A percentile compares a stretch with the other conserved stretches of the same genome.
phyloP scores from a whole-genome alignment of 1,284 basidiomycete genomes.

The Apiotrichum laibachii region DNA sequence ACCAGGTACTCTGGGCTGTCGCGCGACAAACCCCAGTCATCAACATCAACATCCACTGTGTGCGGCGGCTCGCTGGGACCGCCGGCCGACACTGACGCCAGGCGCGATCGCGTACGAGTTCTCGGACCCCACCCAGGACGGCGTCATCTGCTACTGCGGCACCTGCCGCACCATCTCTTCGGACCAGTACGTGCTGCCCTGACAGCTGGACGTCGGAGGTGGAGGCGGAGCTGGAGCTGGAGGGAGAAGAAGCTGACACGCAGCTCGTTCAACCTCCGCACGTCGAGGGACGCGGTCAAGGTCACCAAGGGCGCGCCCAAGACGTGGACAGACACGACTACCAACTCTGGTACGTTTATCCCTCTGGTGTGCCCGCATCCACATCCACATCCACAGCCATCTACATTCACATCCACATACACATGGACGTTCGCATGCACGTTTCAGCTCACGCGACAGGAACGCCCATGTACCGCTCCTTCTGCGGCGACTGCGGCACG shows the following conservation, averaged over 20 bases:
- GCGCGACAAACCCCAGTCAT: too few species aligned
- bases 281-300: conserved; percentile 3
- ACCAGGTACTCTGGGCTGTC: too few species aligned
- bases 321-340: conserved; percentile 10
- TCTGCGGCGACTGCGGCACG: conserved; percentile 19
- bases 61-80: neutral
- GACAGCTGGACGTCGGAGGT: neutral
- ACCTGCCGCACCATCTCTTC: conserved; percentile 13
- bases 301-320: conserved; percentile 17
- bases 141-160: conserved; percentile 13
- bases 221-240: neutral
- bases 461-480: conserved; percentile 16
- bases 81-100: neutral
- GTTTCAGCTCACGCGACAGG: too few species aligned
- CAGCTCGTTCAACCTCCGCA: conserved; percentile 18
- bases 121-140: conserved; percentile 5
- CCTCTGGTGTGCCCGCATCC: too few species aligned
- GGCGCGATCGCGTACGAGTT: conserved; percentile 13
- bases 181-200: conserved; percentile 1
- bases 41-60: too few species aligned
- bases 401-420: too few species aligned
- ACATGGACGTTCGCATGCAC: too few species aligned
- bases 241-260: neutral
- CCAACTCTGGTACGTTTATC: conserved; percentile 5
- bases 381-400: too few species aligned